Conservation (phyloP, 2,329 filamentous ascomycete species). For the Aureobasidium sp. region DNA sequence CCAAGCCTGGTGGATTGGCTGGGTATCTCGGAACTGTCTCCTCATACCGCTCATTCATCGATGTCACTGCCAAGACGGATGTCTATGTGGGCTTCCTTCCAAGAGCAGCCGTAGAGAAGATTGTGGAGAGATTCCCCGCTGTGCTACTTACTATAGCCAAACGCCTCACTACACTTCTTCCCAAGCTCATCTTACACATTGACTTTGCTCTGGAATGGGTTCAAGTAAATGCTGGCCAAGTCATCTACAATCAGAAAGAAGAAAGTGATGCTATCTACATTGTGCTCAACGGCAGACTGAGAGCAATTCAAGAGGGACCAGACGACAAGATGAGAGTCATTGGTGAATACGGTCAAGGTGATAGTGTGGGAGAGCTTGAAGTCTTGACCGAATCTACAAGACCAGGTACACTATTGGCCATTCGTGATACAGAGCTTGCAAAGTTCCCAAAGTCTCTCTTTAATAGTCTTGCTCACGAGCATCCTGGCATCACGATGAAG, state of each 20-base stretch:
- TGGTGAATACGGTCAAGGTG: conserved; percentile 92
- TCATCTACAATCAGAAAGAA: conserved; percentile 87
- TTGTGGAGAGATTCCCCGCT: conserved; percentile 87
- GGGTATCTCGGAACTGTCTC: conserved; percentile 93
- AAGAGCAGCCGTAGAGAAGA: conserved; percentile 74
- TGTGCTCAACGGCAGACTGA: conserved; percentile 84
- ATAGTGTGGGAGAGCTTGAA: conserved; percentile 94
- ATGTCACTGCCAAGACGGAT: conserved; percentile 95
- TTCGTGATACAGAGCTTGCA: conserved; percentile 90
- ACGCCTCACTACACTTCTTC: conserved; percentile 79
- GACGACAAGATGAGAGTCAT: conserved; percentile 78
- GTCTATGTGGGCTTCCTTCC: conserved; percentile 96
- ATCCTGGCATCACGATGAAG: conserved; percentile 97
- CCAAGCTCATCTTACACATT: conserved; percentile 86
- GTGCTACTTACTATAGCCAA: conserved; percentile 95
- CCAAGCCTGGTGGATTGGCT: conserved; percentile 89
- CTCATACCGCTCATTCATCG: conserved; percentile 91
- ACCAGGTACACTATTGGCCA: conserved; percentile 89
- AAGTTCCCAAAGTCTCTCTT: conserved; percentile 95
- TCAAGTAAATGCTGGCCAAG: conserved; percentile 89
- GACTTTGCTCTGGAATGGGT: conserved; percentile 98
- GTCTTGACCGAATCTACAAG: conserved; percentile 90
- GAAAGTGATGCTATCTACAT: conserved; percentile 99
- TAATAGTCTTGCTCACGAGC: conserved; percentile 94
- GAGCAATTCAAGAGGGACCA: conserved; percentile 74